These are phyloP conservation scores for Coniochaeta prunicola DNA, from an alignment of 2,329 filamentous ascomycete species.

Conservation along the genomic window DNA sequence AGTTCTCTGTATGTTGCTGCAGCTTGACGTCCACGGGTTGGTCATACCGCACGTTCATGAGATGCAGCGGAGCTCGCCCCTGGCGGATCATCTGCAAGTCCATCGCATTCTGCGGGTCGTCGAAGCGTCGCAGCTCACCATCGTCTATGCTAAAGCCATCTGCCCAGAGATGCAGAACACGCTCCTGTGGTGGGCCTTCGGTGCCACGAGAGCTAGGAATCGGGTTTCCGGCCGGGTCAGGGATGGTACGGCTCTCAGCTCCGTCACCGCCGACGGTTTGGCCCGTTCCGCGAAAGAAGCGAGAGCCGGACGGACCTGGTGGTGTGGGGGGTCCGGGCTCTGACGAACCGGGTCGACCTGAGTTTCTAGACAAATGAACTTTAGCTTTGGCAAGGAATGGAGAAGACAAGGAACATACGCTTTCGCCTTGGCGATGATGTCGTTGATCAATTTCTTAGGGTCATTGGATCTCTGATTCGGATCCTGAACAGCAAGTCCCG, in stretches of 20 bases:
- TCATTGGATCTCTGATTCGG: slow-evolving; percentile 41
- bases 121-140: slow-evolving; percentile 68
- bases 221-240: slow-evolving; percentile 43
- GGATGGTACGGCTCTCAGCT: slow-evolving; percentile 59
- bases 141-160: slow-evolving; percentile 84
- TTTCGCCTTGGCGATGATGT: slow-evolving; percentile 57
- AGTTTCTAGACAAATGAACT: slow-evolving; percentile 33
- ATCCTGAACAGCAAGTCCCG: slow-evolving; percentile 61
- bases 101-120: slow-evolving; percentile 67
- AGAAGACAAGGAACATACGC: slow-evolving; percentile 31
- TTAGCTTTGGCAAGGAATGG: background rate
- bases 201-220: slow-evolving; percentile 21
- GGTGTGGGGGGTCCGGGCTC: slow-evolving; percentile 33
- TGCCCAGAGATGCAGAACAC: slow-evolving; percentile 71
- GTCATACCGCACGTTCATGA: slow-evolving; percentile 69
- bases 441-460: slow-evolving; percentile 50
- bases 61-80: slow-evolving; percentile 67
- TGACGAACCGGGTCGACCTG: background rate
- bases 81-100: slow-evolving; percentile 70
- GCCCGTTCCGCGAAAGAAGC: slow-evolving; percentile 69
- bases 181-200: slow-evolving; percentile 48
- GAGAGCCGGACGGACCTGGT: slow-evolving; percentile 34
- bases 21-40: slow-evolving; percentile 76
- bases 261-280: slow-evolving; percentile 75
- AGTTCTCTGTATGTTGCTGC: slow-evolving; percentile 68